Base-by-base conservation (phyloP, 2,329 filamentous ascomycete genomes). In the Fusarium algeriense region DNA sequence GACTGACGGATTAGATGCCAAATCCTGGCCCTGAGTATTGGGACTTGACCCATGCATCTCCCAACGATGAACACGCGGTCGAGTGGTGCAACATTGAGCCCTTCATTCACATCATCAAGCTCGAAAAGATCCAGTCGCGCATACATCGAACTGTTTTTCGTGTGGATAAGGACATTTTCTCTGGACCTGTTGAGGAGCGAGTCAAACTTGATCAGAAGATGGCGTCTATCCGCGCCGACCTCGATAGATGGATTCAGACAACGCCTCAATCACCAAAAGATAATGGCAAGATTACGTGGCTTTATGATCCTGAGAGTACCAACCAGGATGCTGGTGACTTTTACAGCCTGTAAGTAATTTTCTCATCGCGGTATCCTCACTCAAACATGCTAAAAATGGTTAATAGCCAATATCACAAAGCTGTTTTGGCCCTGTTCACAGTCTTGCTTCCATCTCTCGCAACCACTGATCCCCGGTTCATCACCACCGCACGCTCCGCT, bases 11-110 rank as follows among this genome's bases (percentile, higher is more conserved):
- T 2, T 26, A 50, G 46, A 50, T 50, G 30, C 46, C 48, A 1
- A 50, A 6, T n/a, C 32, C 20, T 3, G 48, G 32, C 2, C 48
- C 32, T 14, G 48, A 50, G 7, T 35, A 50, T 11, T 50, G 48
- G 32, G 32, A 50, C 15, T 6, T 50, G 3, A 50, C 48, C 0
- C 48, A 50, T 26, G 15, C 6, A 19, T 26, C 12, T 0, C 8
- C 6, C 9, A 8, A 12, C 2, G 46, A 26, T 15, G 48, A 26
- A 5, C 32, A 26, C 11, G 4, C 12, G 0, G 48, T 35, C 7
- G 48, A 50, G 8, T 50, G 48, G 48, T 50, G 48, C 2, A 50
- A 50, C 20, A 35, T 50, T 10, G 48, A 50, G 19, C 48, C 48
- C 4, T 50, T 50, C 3, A 35, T 50, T 0, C 48, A 50, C 4